Percentiles rank a stretch among this genome's conserved stretches.
These are phyloP conservation scores for Sutorius australiensis DNA, from an alignment of 768 basidiomycete species.

Conservation along the genomic window DNA sequence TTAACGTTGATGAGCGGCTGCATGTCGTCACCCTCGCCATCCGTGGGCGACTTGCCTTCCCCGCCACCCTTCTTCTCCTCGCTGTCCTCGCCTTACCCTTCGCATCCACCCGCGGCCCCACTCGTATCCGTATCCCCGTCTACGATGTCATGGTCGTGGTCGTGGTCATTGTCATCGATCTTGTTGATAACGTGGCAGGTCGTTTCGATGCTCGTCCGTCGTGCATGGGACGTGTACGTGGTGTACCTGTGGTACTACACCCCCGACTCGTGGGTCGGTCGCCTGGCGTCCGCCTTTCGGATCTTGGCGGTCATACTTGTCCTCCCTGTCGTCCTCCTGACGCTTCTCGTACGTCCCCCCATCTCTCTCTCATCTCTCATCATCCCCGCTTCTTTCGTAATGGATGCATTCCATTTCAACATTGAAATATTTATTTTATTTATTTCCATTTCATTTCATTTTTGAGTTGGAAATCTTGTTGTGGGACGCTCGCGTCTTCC, in stretches of 20 bases:
- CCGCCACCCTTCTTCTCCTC: background rate
- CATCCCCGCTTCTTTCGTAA: slow-evolving; percentile 9
- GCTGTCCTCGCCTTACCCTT: too few species aligned
- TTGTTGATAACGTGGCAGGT: slow-evolving; percentile 17
- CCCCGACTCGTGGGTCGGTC: slow-evolving; percentile 63
- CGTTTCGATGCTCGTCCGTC: slow-evolving; percentile 29
- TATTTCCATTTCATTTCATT: background rate
- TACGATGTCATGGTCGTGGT: background rate
- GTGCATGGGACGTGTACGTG: slow-evolving; percentile 59
- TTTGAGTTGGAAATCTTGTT: background rate
- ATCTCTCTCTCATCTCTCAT: slow-evolving; percentile 5
- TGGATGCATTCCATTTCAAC: background rate
- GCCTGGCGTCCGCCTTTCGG: slow-evolving; percentile 59
- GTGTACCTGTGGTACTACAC: slow-evolving; percentile 62
- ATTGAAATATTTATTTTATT: background rate
- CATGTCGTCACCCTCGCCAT: slow-evolving; percentile 3
- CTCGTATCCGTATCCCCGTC: too few species aligned
- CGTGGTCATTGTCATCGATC: slow-evolving; percentile 17
- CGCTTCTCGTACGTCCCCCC: slow-evolving; percentile 53
- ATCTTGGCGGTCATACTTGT: slow-evolving; percentile 54
- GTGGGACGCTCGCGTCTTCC: slow-evolving; percentile 3
- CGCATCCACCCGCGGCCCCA: too few species aligned
- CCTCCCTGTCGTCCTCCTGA: slow-evolving; percentile 53
- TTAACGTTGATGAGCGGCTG: slow-evolving; percentile 6
- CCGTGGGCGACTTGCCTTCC: slow-evolving; percentile 5